Evolutionary conservation across 495 filamentous ascomycete genomes (phyloP).

Genomic region (Halenospora varia): DNA sequence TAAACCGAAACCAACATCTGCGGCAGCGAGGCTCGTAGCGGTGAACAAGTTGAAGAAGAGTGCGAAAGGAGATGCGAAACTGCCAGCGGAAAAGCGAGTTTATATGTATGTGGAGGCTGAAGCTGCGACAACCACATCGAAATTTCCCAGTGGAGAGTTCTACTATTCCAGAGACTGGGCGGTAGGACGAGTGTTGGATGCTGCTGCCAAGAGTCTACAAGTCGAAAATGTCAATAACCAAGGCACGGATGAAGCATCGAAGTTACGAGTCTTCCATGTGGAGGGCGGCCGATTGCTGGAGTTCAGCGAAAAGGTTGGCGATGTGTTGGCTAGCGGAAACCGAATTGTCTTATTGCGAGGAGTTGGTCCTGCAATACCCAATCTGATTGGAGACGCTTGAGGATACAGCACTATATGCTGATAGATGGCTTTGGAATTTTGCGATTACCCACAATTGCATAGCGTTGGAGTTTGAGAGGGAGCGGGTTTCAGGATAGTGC

Average conservation of each 20-base stretch:
- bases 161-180: constrained; percentile 86
- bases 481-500: background rate
- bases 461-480: constrained; percentile 17
- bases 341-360: constrained; percentile 86
- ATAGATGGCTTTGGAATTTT: background rate
- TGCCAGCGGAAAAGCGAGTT: constrained; percentile 73
- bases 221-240: constrained; percentile 89
- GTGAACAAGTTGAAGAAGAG: constrained; percentile 74
- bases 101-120: constrained; percentile 87
- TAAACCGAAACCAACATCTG: constrained; percentile 56
- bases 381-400: constrained; percentile 35
- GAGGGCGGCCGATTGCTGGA: constrained; percentile 81
- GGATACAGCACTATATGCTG: background rate
- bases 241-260: constrained; percentile 68
- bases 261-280: constrained; percentile 83
- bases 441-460: constrained; percentile 7
- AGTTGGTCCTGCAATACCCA: constrained; percentile 58
- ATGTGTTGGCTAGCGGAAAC: constrained; percentile 69
- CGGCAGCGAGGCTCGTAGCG: constrained; percentile 55
- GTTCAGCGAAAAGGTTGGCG: constrained; percentile 78
- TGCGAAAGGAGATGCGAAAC: constrained; percentile 82
- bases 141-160: constrained; percentile 73
- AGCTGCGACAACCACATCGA: constrained; percentile 69
- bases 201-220: constrained; percentile 74
- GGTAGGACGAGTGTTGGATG: constrained; percentile 82